Conservation (phyloP, 1,139 yeast genomes). For the Suhomyces coccinellae region DNA sequence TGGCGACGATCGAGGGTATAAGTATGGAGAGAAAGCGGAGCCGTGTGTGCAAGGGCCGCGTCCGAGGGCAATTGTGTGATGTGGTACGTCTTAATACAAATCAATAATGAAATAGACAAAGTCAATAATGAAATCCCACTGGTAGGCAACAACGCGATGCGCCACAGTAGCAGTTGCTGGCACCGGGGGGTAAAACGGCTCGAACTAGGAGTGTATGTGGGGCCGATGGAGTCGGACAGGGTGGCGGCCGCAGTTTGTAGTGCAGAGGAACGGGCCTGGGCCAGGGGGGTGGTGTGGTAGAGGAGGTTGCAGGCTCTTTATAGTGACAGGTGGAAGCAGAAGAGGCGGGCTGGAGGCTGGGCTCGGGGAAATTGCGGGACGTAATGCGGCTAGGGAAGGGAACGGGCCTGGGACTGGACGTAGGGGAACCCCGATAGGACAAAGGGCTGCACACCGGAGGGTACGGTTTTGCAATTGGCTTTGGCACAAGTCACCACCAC, state of each 20-base stretch:
- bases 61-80: slow-evolving; percentile 8
- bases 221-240: too few relatives aligned
- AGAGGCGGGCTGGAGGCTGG: background rate
- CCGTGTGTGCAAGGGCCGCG: background rate
- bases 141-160: background rate
- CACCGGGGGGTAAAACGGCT: background rate
- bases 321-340: background rate
- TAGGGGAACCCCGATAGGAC: background rate
- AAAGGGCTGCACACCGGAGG: background rate
- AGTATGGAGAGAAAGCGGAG: background rate
- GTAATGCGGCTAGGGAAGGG: too few relatives aligned
- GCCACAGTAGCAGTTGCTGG: background rate
- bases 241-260: background rate
- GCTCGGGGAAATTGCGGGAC: background rate
- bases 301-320: background rate
- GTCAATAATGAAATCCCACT: slow-evolving; percentile 1
- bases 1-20: background rate
- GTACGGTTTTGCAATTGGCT: background rate
- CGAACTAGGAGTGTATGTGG: background rate
- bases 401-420: background rate
- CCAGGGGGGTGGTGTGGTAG: background rate
- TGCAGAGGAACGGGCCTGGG: background rate
- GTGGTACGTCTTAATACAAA: slow-evolving; percentile 3
- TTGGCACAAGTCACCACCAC: background rate
- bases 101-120: background rate